phyloP scores from a whole-genome alignment of 2,329 filamentous ascomycete genomes.

The Cladophialophora chaetospira region DNA sequence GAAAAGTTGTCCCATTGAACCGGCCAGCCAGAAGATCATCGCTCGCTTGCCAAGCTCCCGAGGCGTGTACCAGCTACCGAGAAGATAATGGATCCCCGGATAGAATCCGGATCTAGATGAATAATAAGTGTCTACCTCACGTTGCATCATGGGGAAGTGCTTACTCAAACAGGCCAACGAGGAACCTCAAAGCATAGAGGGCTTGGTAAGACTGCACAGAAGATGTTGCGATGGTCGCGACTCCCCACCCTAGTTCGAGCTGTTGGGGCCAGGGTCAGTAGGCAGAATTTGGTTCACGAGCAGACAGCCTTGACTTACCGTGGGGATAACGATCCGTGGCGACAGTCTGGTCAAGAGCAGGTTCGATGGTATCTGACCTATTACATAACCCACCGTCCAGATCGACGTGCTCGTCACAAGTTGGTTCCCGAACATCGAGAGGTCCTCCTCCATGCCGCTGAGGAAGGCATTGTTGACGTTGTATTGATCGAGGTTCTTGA shows the following conservation, averaged over 20 bases:
- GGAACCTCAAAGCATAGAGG: conserved; percentile 27
- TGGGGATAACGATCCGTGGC: conserved; percentile 15
- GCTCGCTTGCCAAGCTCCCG: conserved; percentile 43
- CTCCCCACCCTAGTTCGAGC: conserved; percentile 58
- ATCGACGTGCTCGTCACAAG: conserved; percentile 50
- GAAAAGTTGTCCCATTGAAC: conserved; percentile 50
- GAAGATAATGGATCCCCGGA: conserved; percentile 5
- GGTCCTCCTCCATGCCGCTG: conserved; percentile 55
- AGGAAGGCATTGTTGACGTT: conserved; percentile 35
- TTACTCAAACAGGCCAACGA: conserved; percentile 21
- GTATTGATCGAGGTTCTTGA: conserved; percentile 24
- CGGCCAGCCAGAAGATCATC: conserved; percentile 41
- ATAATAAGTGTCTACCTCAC: conserved; percentile 3
- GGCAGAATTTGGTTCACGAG: conserved; percentile 35
- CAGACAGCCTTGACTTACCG: conserved; percentile 4
- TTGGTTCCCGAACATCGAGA: conserved; percentile 55
- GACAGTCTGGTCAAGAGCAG: conserved; percentile 46
- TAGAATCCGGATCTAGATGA: conserved; percentile 7
- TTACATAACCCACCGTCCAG: conserved; percentile 56
- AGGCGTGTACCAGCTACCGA: conserved; percentile 30
- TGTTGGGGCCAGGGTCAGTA: conserved; percentile 55
- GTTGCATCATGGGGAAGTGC: not conserved
- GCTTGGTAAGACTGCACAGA: conserved; percentile 40
- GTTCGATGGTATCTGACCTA: conserved; percentile 56
- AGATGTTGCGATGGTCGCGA: conserved; percentile 60